phyloP scores from a whole-genome alignment of 148 eudicot species.

The Camellia granthamiana region DNA sequence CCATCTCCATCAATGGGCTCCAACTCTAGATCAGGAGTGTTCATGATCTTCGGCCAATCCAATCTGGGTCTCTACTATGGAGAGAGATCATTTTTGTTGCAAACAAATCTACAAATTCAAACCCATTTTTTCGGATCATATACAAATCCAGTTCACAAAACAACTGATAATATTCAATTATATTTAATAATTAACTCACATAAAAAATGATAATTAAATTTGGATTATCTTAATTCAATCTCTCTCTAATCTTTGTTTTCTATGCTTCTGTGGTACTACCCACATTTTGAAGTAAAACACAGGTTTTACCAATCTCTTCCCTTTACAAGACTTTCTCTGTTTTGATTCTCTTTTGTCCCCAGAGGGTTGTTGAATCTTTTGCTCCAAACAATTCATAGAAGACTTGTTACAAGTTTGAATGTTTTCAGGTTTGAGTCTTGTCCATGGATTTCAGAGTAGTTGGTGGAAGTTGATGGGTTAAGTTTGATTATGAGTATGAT shows the following conservation, averaged over 20 bases:
- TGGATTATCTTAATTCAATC: constrained; percentile 18
- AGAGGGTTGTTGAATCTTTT: neutral
- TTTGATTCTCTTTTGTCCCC: constrained; percentile 21
- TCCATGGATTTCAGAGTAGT: constrained; percentile 6
- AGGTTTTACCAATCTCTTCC: constrained; percentile 17
- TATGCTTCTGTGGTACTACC: constrained; percentile 22
- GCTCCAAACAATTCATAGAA: neutral
- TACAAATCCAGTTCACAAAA: neutral
- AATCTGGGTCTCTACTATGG: no score
- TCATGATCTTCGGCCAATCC: no score
- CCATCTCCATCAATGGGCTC: no score
- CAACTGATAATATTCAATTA: constrained; percentile 18
- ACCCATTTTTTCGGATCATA: no score
- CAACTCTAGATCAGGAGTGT: no score
- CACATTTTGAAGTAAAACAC: constrained; percentile 36
- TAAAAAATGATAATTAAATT: constrained; percentile 12
- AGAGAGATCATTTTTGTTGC: no score
- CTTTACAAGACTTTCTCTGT: neutral
- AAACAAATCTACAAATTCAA: no score
- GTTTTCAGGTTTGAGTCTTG: no score
- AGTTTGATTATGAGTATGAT: constrained; percentile 21
- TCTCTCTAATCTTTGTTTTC: constrained; percentile 8
- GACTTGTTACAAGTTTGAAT: neutral
- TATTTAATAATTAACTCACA: constrained; percentile 8
- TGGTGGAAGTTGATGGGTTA: neutral